Evolutionary conservation across 2,329 filamentous ascomycete species (phyloP).

Genomic region (Cercospora beticola): DNA sequence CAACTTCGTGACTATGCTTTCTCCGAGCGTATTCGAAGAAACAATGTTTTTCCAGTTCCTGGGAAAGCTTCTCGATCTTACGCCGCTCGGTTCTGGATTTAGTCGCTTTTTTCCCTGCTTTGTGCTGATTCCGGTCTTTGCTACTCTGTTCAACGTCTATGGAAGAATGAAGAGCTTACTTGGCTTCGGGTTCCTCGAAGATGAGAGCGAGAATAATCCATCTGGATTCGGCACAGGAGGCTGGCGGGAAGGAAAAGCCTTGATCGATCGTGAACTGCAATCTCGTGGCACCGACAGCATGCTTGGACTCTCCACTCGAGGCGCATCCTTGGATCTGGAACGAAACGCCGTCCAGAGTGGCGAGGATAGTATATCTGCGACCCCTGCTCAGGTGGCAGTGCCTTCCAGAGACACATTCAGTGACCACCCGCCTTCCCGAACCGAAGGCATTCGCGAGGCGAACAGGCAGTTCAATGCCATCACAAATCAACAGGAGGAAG

Average conservation of each 20-base stretch:
- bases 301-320: slow-evolving; percentile 37
- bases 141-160: slow-evolving; percentile 87
- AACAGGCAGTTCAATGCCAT: slow-evolving; percentile 36
- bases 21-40: slow-evolving; percentile 66
- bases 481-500: slow-evolving; percentile 53
- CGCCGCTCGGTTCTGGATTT: slow-evolving; percentile 77
- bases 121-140: slow-evolving; percentile 79
- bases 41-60: slow-evolving; percentile 89
- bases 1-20: slow-evolving; percentile 93
- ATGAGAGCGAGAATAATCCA: slow-evolving; percentile 66
- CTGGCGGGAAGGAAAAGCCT: slow-evolving; percentile 86
- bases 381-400: neutral
- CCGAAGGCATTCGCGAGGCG: slow-evolving; percentile 26
- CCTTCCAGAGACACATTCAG: slow-evolving; percentile 7
- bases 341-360: slow-evolving; percentile 8
- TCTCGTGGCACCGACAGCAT: slow-evolving; percentile 37
- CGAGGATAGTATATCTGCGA: slow-evolving; percentile 6
- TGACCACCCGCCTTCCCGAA: slow-evolving; percentile 15
- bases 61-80: slow-evolving; percentile 78
- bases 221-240: slow-evolving; percentile 71
- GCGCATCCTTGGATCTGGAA: slow-evolving; percentile 32
- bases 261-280: slow-evolving; percentile 78
- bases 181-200: slow-evolving; percentile 76
- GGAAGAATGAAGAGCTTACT: slow-evolving; percentile 72
- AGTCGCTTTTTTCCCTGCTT: slow-evolving; percentile 86